Base-by-base conservation (phyloP, 2,329 filamentous ascomycete species). In the Whalleya microplaca region DNA sequence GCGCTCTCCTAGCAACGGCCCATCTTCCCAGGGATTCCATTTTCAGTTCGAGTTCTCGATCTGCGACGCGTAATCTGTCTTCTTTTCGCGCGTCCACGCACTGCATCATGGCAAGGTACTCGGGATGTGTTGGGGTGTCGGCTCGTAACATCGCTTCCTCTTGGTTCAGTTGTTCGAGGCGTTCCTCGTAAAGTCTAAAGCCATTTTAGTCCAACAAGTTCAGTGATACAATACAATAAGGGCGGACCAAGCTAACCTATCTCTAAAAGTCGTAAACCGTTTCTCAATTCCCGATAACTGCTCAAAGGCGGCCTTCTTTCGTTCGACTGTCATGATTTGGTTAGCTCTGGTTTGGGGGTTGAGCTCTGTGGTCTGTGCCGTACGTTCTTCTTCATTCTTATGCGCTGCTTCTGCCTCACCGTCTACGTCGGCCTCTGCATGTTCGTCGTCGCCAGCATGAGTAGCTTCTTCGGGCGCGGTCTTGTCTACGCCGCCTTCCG, bases 31-130 rank as follows among this genome's bases (percentile, higher is more conserved):
- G 81, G 2, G 91, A 85, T 69, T 89, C 82, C 63, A 90, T 77
- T 64, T 91, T 90, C 70, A 91, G 89, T 58, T 87, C 83, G 62
- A 90, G 83, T 63, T 95, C 84, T 21, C 85, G 86, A 50, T 89
- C 83, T 66, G 94, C 90, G 64, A 91, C 84, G 61, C 86, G 84
- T 49, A 96, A 78, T 74, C 92, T 96, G 67, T 92, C 88, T 56
- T 93, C 86, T 61, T 90, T 84, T 68, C 94, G 87, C 56, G 89
- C 88, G 74, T 96, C 87, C 53, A 99, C 84, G 70, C 89, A 92
- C 71, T 91, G 86, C 72, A 96, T 88, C 87, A 96, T 96, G 42
- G 91, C 90, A 37, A 97, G 80, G 64, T 93, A 94, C 72, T 96
- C 94, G 37, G 92, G 91, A 71, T 99, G 95, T n/a, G 86, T 89